These are phyloP conservation scores for Fusarium sp. DNA, from an alignment of 2,329 filamentous ascomycete genomes.

Conservation along the genomic window DNA sequence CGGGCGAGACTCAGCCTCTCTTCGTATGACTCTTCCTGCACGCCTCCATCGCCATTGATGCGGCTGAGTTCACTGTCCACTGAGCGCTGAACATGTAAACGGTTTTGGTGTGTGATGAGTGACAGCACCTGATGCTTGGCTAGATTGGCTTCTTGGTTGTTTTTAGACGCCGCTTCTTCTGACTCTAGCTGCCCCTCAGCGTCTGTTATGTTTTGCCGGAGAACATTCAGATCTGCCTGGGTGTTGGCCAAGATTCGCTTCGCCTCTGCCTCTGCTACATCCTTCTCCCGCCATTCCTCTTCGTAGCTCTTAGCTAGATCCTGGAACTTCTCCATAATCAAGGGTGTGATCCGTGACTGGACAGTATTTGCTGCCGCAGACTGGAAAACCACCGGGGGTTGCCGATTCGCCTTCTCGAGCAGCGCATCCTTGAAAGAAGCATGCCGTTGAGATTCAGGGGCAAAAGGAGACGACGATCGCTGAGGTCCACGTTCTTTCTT, in stretches of 20 bases:
- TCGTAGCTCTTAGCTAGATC: conserved; percentile 77
- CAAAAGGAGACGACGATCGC: conserved; percentile 78
- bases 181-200: conserved; percentile 63
- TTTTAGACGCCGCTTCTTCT: conserved; percentile 61
- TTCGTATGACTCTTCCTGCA: conserved; percentile 57
- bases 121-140: conserved; percentile 59
- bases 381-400: conserved; percentile 55
- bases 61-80: conserved; percentile 60
- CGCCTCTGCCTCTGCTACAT: conserved; percentile 73
- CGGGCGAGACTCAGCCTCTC: conserved; percentile 66
- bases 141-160: conserved; percentile 59
- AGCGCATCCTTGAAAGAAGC: conserved; percentile 62
- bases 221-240: conserved; percentile 69
- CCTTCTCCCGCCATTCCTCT: conserved; percentile 77
- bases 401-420: conserved; percentile 52
- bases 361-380: conserved; percentile 74
- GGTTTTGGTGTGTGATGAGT: conserved; percentile 61
- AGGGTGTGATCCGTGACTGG: conserved; percentile 71
- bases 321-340: conserved; percentile 76
- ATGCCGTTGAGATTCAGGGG: conserved; percentile 66
- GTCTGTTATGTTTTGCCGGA: conserved; percentile 68
- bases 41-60: conserved; percentile 56
- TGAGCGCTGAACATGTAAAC: conserved; percentile 59
- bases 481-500: conserved; percentile 73
- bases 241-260: conserved; percentile 71